Evolutionary conservation across 2,329 filamentous ascomycete species (phyloP), one percentile per base, ranked within the genome.

Genomic region (Pseudogymnoascus sp.): DNA sequence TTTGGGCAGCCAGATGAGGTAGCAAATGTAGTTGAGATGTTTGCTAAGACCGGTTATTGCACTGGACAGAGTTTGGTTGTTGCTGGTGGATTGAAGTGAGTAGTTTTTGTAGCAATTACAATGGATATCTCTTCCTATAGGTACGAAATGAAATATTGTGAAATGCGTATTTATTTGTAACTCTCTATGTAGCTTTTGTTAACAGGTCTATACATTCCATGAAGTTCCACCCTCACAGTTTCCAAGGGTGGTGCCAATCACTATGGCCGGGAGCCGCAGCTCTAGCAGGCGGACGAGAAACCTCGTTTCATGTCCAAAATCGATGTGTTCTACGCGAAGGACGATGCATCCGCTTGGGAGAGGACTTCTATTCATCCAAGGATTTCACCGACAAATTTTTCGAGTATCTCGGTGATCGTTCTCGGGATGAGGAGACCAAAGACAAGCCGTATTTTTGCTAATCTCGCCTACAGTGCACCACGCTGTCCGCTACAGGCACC

Each of bases 21-120:
- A 64, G 78, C 79, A 1, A 77, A 79, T 66, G 78, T 77, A 8
- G 77, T 81, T 7, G 62, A 76, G 8, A 80, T 78, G 78, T 77
- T 80, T 71, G 74, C 78, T 10, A 77, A 76, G 69, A 79, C 75
- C 3, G 74, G 73, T 1, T 80, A 78, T 70, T 72, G 79, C 62
- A 80, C 78, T 14, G 79, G 79, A 61, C 79, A 81, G 69, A 75
- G 78, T 50, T 71, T 78, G 23, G 69, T 73, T 23, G 72, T 78
- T 60, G 74, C 77, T 69, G 77, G 77, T 12, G 76, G 77, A 0
- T 70, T 76, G 63, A 71, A 70, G 61, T 67, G 61, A 65, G 65
- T 40, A 61, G 38, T 42, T 18, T 42, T 42, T 42, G 4, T 42
- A 42, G 38, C n/a, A 42, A 18, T 2, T 42, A 18, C 16, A 18